Base-by-base conservation (phyloP, 352 stramenopile genomes). In the Peronospora farinosa region DNA sequence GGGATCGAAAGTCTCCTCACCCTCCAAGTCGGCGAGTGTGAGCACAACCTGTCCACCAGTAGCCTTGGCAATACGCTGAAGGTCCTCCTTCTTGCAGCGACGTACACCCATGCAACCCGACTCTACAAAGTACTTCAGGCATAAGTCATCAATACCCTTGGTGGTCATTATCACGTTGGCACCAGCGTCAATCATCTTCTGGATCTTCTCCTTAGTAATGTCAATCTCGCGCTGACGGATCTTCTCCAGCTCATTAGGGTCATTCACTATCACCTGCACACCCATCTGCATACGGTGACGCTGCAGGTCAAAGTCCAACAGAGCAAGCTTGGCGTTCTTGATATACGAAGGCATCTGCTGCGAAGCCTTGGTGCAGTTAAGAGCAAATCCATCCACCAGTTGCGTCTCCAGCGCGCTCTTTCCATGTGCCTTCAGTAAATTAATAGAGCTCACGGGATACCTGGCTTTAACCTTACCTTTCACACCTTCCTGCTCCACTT, bases 111-210 rank as follows among this genome's bases (percentile, higher is more conserved):
- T 98, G 61, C 86, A 96, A 19, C 92, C 93, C 0, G 92, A 91
- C 75, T 99, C 96, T 17, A 99, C 97, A 80, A 99, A 99, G 77
- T 99, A 99, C 74, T 99, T 99, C 57, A 99, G 88, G 58, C 95
- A 99, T 31, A 99, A 65, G 69, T 99, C 97, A 68, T 99, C 97
- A 57, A 99, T 98, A 55, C 96, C 97, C 78, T 99, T 99, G 47
- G 96, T 98, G n/a, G 96, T 99, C 39, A 99, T 70, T 28, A 99
- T 96, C 25, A 99, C 96, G 53, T 98, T 98, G 38, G 96, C 96
- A 35, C 97, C 97, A 21, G 96, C 81, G 47, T 97, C 82, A 13
- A 99, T 83, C 69, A 99, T 99, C 72, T 98, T 98, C 67, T 98
- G 83, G 68, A 99, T 99, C 65, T 97, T 97, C 72, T 99, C 96